Base-by-base conservation (phyloP, 2,329 filamentous ascomycete genomes). In the Dothistroma septosporum region DNA sequence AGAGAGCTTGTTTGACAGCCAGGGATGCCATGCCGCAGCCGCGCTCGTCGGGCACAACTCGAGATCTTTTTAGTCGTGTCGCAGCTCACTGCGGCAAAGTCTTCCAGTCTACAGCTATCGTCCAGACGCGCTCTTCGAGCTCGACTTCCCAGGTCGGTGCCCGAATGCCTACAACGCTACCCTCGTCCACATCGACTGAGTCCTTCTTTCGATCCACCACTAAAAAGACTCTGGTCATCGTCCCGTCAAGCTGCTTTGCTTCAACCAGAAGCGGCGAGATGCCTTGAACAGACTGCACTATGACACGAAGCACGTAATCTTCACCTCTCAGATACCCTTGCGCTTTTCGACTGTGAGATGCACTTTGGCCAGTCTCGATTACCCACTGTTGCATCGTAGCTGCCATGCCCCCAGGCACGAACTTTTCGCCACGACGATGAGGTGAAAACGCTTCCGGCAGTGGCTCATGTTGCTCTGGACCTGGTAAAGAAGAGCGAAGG, bases 401-500 rank as follows among this genome's bases (percentile, higher is more conserved):
- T 2, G 82, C 82, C 57, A 83, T 71, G 1, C 82, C 82, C 3
- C 77, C 76, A 1, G 77, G 71, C 0, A 82, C 50, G 63, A 80
- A 84, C 65, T 79, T 80, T 62, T 80, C 76, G 0, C 76, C 77
- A 61, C 77, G 78, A 28, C 80, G 75, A 52, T 80, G 78, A 1
- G 83, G 82, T 0, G 82, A 83, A 69, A 85, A 85, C 44, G 79
- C 76, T 46, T 82, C 79, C 0, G 82, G 81, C 0, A 82, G 71
- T 0, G 80, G 79, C 4, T 72, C 71, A 14, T 63, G 52, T 12
- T 49, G 64, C 1, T 73, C 71, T 12, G 69, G 71, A 2, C 72
- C 68, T 12, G 71, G 70, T 3, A 65, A 61, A 1, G 72, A 67
- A 2, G 76, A 73, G 60, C 74, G 71, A 49, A 78, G 66, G 69